Evolutionary conservation across 1,284 basidiomycete species (phyloP).

Genomic region (Macrocybe sp.): DNA sequence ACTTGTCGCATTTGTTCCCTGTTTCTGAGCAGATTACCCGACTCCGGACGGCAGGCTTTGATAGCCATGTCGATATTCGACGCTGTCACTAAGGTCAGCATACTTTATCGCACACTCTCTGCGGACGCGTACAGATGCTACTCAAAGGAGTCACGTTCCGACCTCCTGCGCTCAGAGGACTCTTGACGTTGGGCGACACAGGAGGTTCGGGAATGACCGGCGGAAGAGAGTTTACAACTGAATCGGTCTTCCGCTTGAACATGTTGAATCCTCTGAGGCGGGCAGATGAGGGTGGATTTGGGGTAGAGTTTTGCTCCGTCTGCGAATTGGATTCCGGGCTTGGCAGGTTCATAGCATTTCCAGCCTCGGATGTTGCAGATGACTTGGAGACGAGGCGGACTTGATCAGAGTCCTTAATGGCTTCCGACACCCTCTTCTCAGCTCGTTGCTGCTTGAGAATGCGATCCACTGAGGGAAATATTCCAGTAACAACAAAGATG

Average conservation of each 20-base stretch:
- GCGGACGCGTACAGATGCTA: constrained; percentile 48
- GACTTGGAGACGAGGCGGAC: constrained; percentile 20
- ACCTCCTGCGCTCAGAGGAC: constrained; percentile 12
- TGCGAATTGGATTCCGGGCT: not conserved
- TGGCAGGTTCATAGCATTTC: not conserved
- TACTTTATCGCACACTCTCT: not conserved
- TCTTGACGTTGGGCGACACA: constrained; percentile 9
- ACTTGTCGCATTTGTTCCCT: constrained; percentile 67
- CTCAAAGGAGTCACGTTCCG: constrained; percentile 50
- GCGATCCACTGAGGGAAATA: constrained; percentile 65
- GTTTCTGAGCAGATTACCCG: constrained; percentile 55
- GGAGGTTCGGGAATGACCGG: constrained; percentile 9
- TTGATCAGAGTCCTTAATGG: constrained; percentile 28
- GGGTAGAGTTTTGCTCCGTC: not conserved
- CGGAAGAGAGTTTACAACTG: constrained; percentile 1
- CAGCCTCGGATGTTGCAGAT: constrained; percentile 8
- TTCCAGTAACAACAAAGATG: not conserved
- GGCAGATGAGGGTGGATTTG: not conserved
- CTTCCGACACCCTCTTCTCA: constrained; percentile 60
- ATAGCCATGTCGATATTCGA: constrained; percentile 76
- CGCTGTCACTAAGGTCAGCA: constrained; percentile 31
- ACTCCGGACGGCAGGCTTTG: constrained; percentile 71
- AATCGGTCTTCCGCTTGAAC: not conserved
- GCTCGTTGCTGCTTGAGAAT: constrained; percentile 84
- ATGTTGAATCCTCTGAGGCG: not conserved